These are phyloP conservation scores for Ophiostoma pallidulum DNA, from an alignment of 2,329 filamentous ascomycete species.

Conservation along the genomic window DNA sequence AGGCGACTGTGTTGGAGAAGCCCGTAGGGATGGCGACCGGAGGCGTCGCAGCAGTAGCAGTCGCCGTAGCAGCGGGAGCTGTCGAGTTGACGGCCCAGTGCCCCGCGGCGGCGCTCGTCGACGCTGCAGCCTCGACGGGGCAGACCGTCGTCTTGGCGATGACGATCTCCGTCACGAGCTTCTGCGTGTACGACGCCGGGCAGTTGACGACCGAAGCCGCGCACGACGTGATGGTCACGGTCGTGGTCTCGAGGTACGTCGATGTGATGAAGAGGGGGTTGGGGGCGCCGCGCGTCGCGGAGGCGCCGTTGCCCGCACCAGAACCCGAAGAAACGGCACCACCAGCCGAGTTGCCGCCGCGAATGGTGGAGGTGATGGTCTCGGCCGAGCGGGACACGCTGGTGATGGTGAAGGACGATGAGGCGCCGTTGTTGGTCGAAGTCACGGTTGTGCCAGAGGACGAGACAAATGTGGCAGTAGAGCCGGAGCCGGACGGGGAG, in stretches of 20 bases:
- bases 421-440: neutral
- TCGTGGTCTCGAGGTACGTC: conserved; percentile 19
- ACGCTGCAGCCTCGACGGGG: conserved; percentile 17
- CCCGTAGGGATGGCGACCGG: conserved; percentile 11
- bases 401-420: conserved; percentile 2
- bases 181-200: conserved; percentile 23
- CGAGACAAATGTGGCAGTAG: conserved; percentile 20
- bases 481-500: conserved; percentile 14
- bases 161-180: conserved; percentile 22
- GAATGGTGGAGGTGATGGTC: neutral
- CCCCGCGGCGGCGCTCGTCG: neutral
- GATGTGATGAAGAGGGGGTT: conserved; percentile 16
- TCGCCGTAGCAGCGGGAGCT: neutral
- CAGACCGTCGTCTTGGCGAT: conserved; percentile 21
- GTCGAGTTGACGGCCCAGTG: conserved; percentile 4
- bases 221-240: conserved; percentile 24
- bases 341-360: neutral
- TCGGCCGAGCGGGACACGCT: neutral
- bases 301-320: too few relatives aligned
- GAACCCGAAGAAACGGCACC: too few relatives aligned
- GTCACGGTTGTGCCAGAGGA: conserved; percentile 14
- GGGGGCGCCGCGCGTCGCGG: conserved; percentile 2
- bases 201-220: conserved; percentile 23
- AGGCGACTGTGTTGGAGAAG: conserved; percentile 16
- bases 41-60: conserved; percentile 3